Evolutionary conservation across 345 rosid genomes (phyloP), one percentile per base, ranked within the genome.

Genomic region (Citrus medica): DNA sequence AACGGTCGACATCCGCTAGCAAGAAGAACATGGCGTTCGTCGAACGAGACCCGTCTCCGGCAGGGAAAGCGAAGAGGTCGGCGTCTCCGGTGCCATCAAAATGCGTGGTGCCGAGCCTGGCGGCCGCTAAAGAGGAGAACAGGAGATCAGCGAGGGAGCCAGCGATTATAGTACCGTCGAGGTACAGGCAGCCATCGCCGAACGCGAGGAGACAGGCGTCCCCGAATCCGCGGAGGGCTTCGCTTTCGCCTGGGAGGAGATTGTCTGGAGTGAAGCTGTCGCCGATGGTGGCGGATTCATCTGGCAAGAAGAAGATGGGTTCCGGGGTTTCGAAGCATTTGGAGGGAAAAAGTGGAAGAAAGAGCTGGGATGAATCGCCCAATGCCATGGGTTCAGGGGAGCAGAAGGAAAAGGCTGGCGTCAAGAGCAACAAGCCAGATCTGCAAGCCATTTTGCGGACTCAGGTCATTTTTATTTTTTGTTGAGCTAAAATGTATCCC

Each of bases 111-210:
- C 99, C 99, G 0, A 92, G 99, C 73, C 85, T 94, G 69, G 87
- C 67, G 21, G 88, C 90, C 0, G 98, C 99, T 1, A 84, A 82
- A 76, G 99, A 96, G 32, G 99, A 96, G 79, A 93, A 86, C 69
- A 80, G 98, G 64, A 92, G 85, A 66, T 86, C 79, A 3, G 83
- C 89, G 16, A 89, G 87, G 81, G 99, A 96, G 82, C 88, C 98
- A 0, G 89, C 98, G 0, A 96, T 96, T 60, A 85, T 94, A 19
- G 99, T 96, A 67, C 98, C 98, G 4, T 96, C 99, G 0, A 88
- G 99, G 87, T 96, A 94, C 74, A 80, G 92, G 75, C 98, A 96
- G 58, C 98, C 98, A 6, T 96, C 99, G 0, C 99, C 99, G 4
- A 89, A 56, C 38, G 92, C 83, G 32, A 85, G 97, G 89, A 92